Percentiles rank a stretch among this genome's conserved stretches.
These are phyloP conservation scores for Hamigera avellanea DNA, from an alignment of 495 filamentous ascomycete genomes.

Conservation along the genomic window DNA sequence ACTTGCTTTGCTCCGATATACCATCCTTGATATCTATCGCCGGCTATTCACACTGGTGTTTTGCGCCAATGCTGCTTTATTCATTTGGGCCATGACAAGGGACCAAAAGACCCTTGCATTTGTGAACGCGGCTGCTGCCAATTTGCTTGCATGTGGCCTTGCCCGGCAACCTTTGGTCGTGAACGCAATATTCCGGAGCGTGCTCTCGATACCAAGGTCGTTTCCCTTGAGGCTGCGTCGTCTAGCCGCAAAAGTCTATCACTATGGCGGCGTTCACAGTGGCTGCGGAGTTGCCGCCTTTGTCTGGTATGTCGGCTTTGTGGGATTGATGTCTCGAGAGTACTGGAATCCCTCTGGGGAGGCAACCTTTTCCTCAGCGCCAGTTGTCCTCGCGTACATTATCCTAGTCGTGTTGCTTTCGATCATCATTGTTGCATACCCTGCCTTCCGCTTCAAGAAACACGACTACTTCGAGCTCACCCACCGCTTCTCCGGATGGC, in stretches of 20 bases:
- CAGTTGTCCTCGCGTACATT: conserved; percentile 25
- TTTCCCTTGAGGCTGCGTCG: conserved; percentile 53
- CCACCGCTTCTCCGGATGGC: conserved; percentile 46
- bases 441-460: conserved; percentile 28
- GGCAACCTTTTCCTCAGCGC: conserved; percentile 15
- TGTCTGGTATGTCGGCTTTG: conserved; percentile 56
- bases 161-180: conserved; percentile 67
- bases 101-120: conserved; percentile 24
- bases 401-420: conserved; percentile 28
- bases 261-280: conserved; percentile 67
- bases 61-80: conserved; percentile 37
- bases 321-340: conserved; percentile 37
- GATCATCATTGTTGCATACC: conserved; percentile 33
- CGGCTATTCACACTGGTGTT: conserved; percentile 43
- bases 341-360: conserved; percentile 17
- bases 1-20: conserved; percentile 17
- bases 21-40: conserved; percentile 34
- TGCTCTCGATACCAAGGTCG: conserved; percentile 44
- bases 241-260: conserved; percentile 61
- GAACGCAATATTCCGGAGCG: conserved; percentile 56
- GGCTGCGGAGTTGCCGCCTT: conserved; percentile 57
- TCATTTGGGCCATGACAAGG: conserved; percentile 28
- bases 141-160: conserved; percentile 42
- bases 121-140: conserved; percentile 40
- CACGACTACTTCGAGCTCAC: conserved; percentile 48